Evolutionary conservation across 257 asterid genomes (phyloP), one percentile per base, ranked within the genome.

Genomic region (Solanum raphanifolium): DNA sequence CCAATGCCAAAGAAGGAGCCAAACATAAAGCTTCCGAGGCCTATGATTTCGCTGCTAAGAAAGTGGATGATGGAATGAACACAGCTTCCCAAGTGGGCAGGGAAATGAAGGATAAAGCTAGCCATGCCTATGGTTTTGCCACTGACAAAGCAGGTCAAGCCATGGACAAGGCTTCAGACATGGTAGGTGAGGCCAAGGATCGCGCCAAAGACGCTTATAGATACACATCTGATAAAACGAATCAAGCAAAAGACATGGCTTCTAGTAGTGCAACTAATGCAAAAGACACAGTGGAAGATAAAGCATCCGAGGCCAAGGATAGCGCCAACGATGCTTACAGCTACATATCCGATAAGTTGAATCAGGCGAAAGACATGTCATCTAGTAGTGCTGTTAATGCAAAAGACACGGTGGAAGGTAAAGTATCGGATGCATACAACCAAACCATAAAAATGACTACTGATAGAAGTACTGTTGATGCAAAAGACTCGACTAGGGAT

Each of bases 381-480:
- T 43, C 5, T 43, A 43, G 15, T 43, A 10, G 48, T 43, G 48
- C 48, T 10, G 48, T 10, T 41, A 41, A 41, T 41, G 48, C 48
- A 41, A 41, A 41, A 86, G 91, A 91, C 48, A 84, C 38, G 1
- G 62, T 88, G 48, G 71, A 78, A 72, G 87, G 72, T 13, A 86
- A 88, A 34, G 88, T 73, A 6, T 83, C 55, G 1, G 60, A 73
- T 4, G 78, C 78, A 2, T 87, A 89, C 32, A 87, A 31, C 27
- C 71, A 74, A 25, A 87, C 88, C 32, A 88, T 92, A 82, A 89
- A 39, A 86, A 91, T 88, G 96, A 88, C 92, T 0, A 65, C 90
- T 0, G 92, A 89, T 1, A 88, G 86, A 89, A 90, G 60, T 48
- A 48, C 87, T 1, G 41, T 25, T 9, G 91, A 88, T n/a, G 89